These are phyloP conservation scores for Silene conica DNA, from an alignment of 148 eudicot species.

Conservation along the genomic window DNA sequence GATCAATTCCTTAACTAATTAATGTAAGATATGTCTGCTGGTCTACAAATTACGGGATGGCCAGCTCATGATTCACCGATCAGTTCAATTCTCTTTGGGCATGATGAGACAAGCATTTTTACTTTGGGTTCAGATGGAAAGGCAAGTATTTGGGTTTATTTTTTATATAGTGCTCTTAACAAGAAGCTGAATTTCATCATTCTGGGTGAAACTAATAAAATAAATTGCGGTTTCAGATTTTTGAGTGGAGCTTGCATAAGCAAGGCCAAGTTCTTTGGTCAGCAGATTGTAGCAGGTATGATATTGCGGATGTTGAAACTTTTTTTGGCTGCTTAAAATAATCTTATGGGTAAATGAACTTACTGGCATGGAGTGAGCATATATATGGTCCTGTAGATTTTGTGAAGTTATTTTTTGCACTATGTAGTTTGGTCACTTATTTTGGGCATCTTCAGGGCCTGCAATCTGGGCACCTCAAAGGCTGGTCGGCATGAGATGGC, in stretches of 20 bases:
- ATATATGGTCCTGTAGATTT: neutral
- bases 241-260: slow-evolving; percentile 97
- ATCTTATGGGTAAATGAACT: neutral
- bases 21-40: slow-evolving; percentile 78
- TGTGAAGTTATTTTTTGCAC: neutral
- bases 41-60: slow-evolving; percentile 95
- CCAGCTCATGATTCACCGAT: slow-evolving; percentile 96
- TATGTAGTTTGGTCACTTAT: neutral
- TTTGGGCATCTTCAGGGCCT: slow-evolving; percentile 41
- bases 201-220: slow-evolving; percentile 21
- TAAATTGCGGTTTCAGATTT: slow-evolving; percentile 43
- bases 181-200: neutral
- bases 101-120: slow-evolving; percentile 90
- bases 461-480: slow-evolving; percentile 30
- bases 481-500: slow-evolving; percentile 71
- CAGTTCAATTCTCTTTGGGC: slow-evolving; percentile 82
- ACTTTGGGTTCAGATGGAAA: slow-evolving; percentile 89
- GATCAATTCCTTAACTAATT: slow-evolving; percentile 24
- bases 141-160: slow-evolving; percentile 41
- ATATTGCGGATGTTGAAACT: neutral
- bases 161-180: neutral
- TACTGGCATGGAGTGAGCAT: neutral
- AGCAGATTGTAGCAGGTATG: slow-evolving; percentile 86
- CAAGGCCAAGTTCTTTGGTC: slow-evolving; percentile 92
- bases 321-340: neutral